Percentiles rank a stretch among this genome's conserved stretches.
Conservation (phyloP, 1,139 yeast genomes). For the Wickerhamomyces sp. region DNA sequence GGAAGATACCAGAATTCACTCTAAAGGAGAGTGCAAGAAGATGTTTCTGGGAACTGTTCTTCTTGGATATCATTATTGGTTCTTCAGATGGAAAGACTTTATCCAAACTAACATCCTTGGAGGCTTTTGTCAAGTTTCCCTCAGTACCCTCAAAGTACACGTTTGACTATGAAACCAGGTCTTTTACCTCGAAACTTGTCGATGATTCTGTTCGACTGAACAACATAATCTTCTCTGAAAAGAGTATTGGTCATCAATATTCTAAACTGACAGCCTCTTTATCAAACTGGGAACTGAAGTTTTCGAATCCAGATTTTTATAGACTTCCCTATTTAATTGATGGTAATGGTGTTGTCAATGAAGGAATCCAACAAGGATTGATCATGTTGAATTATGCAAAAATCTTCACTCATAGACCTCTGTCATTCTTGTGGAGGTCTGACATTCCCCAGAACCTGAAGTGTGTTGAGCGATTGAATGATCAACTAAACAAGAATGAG, state of each 20-base stretch:
- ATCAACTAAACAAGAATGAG: constrained; percentile 19
- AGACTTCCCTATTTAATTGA: constrained; percentile 38
- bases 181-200: constrained; percentile 42
- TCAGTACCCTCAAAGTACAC: constrained; percentile 27
- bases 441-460: constrained; percentile 39
- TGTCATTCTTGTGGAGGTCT: constrained; percentile 45
- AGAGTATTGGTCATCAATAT: constrained; percentile 32
- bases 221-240: constrained; percentile 35
- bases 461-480: constrained; percentile 28
- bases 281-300: constrained; percentile 44
- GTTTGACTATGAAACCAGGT: constrained; percentile 44
- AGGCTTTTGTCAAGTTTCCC: constrained; percentile 35
- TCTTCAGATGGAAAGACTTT: constrained; percentile 47
- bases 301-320: constrained; percentile 39
- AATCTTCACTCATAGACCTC: constrained; percentile 47
- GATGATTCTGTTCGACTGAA: constrained; percentile 44
- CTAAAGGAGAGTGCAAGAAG: constrained; percentile 37
- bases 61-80: constrained; percentile 44
- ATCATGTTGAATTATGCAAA: constrained; percentile 43
- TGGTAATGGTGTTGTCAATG: constrained; percentile 39
- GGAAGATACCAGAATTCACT: constrained; percentile 20
- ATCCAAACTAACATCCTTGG: constrained; percentile 32
- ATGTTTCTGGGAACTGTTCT: constrained; percentile 44
- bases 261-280: constrained; percentile 38
- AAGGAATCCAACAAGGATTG: constrained; percentile 46